Evolutionary conservation across 2,329 filamentous ascomycete genomes (phyloP).

Genomic region (Phyllosticta citrichinensis): DNA sequence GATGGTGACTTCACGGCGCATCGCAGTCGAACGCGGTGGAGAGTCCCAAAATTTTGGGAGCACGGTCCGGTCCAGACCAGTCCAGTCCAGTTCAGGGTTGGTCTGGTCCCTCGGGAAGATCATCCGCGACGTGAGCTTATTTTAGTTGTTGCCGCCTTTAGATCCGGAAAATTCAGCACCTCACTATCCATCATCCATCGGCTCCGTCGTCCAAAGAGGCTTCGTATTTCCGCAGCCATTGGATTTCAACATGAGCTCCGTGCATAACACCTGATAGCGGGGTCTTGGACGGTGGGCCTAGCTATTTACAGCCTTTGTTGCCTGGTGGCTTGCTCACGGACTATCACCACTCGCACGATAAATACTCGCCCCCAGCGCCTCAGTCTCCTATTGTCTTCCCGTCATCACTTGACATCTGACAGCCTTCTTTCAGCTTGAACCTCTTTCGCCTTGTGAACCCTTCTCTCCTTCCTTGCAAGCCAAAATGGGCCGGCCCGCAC

Average conservation of each 20-base stretch:
- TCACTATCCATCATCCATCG: not conserved
- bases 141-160: not conserved
- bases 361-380: not conserved
- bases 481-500: conserved; percentile 23
- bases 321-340: conserved; percentile 1
- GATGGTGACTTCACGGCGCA: not conserved
- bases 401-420: not conserved
- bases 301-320: conserved; percentile 5
- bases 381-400: not conserved
- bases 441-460: not conserved
- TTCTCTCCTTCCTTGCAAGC: not conserved
- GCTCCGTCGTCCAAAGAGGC: not conserved
- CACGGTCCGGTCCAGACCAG: too few relatives aligned
- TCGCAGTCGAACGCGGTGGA: not conserved
- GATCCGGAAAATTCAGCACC: not conserved
- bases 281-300: conserved; percentile 4
- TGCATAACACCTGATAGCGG: not conserved
- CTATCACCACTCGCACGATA: not conserved
- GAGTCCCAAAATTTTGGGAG: not conserved
- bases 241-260: not conserved
- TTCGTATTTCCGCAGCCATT: not conserved
- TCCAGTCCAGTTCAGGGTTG: not conserved
- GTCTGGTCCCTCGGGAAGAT: not conserved
- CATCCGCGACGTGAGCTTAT: not conserved
- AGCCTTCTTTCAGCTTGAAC: not conserved